Base-by-base conservation (phyloP, 306 rosid genomes). In the Alnus glutinosa region DNA sequence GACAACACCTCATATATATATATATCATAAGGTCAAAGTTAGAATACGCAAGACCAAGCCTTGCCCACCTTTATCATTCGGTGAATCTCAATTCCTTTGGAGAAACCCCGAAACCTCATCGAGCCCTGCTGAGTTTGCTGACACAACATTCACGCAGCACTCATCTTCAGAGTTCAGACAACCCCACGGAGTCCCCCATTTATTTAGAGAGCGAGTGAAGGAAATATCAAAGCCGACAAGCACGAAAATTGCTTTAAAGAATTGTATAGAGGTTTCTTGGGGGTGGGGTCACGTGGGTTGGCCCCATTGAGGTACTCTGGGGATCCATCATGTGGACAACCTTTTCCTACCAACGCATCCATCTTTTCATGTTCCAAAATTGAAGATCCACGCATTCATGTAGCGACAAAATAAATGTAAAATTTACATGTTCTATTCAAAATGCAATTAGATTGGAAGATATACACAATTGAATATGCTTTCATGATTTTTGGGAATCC, bases 211-310 rank as follows among this genome's bases (percentile, higher is more conserved):
- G 51, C 51, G 44, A 48, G 51, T 10, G 52, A 2, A 8, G 9
- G 4, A 54, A 77, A 50, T 10, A 36, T 50, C 14, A 51, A 7
- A 36, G 74, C 42, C 36, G 19, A 2, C 3, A 11, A 64, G 36
- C 47, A 44, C 51, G 34, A 9, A 42, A 55, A n/a, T 23, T 23
- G 64, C 2, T 28, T 5, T 9, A 46, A 23, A 54, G 11, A 64
- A 9, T 19, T 49, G 19, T 23, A 23, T 10, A 4, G 8, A 49
- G 15, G 58, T 19, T 18, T 55, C n/a, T 55, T 39, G n/a, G 77
- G 7, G 23, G 4, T 58, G 62, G 74, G 70, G 77, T 78, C 86
- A 83, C 86, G 83, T 69, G 83, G 82, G 81, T 4, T 76, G 18
- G 55, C 63, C 50, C 64, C 34, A 39, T 51, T 18, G 51, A 79